A percentile compares a stretch with the other conserved stretches of the same genome.
phyloP scores from a whole-genome alignment of 73 alveolate species.

The Durusdinium trenchii region DNA sequence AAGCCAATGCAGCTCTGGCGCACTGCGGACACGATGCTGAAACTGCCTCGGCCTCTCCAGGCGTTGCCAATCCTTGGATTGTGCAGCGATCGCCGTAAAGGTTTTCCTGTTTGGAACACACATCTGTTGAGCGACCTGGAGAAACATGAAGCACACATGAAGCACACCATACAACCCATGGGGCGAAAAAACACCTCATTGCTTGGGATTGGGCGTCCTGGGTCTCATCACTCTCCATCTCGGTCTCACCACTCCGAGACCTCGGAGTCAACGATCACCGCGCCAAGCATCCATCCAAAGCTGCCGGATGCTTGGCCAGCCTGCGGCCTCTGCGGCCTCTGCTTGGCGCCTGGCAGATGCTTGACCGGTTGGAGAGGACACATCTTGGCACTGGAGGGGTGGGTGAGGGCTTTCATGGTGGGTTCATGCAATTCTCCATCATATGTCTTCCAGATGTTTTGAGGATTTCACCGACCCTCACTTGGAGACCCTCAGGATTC shows the following conservation, averaged over 20 bases:
- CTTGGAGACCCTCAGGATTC: not conserved
- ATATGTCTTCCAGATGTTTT: not conserved
- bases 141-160: not conserved
- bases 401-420: not conserved
- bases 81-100: not conserved
- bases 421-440: not conserved
- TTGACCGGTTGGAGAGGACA: not conserved
- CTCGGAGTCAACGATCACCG: not conserved
- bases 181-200: not conserved
- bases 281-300: slow-evolving; percentile 48
- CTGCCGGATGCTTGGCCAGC: slow-evolving; percentile 65
- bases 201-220: no score
- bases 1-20: not conserved
- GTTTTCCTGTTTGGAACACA: not conserved
- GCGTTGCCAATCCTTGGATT: slow-evolving; percentile 35
- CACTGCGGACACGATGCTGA: slow-evolving; percentile 63
- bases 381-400: not conserved
- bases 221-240: no score
- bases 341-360: slow-evolving; percentile 40
- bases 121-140: no score
- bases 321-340: slow-evolving; percentile 42
- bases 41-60: slow-evolving; percentile 15
- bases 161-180: not conserved
- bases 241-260: not conserved
- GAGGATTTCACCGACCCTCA: not conserved